Percentiles rank a stretch among this genome's conserved stretches.
These are phyloP conservation scores for Xylaria sp. DNA, from an alignment of 2,329 filamentous ascomycete genomes.

Conservation along the genomic window DNA sequence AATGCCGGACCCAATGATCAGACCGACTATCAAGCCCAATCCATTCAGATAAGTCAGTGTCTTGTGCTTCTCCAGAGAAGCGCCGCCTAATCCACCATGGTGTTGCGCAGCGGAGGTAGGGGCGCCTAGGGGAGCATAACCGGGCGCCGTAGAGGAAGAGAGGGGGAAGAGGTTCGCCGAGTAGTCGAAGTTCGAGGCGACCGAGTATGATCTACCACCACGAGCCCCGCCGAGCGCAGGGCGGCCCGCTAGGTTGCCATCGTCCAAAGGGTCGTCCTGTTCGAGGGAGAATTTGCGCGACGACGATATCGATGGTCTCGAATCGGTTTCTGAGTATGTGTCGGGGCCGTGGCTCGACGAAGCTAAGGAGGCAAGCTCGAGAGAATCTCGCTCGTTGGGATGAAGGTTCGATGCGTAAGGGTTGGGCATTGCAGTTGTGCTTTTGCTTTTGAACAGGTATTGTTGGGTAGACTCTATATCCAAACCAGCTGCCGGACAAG, in stretches of 20 bases:
- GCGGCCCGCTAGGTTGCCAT: slow-evolving; percentile 63
- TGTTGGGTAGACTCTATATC: slow-evolving; percentile 28
- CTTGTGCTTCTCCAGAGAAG: slow-evolving; percentile 93
- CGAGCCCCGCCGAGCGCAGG: slow-evolving; percentile 54
- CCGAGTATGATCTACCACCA: slow-evolving; percentile 81
- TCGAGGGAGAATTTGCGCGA: slow-evolving; percentile 91
- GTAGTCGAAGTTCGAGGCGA: slow-evolving; percentile 95
- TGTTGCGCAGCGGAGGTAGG: slow-evolving; percentile 67
- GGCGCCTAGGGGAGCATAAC: slow-evolving; percentile 87
- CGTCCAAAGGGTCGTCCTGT: slow-evolving; percentile 82
- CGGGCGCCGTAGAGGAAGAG: slow-evolving; percentile 77
- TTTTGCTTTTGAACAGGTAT: slow-evolving; percentile 9
- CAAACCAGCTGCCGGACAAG: slow-evolving; percentile 12
- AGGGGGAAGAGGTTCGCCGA: slow-evolving; percentile 92
- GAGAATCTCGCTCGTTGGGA: slow-evolving; percentile 79
- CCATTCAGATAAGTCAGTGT: slow-evolving; percentile 95
- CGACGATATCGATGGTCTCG: slow-evolving; percentile 88
- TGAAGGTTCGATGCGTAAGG: slow-evolving; percentile 59
- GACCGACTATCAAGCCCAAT: slow-evolving; percentile 85
- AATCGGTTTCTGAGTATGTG: slow-evolving; percentile 74
- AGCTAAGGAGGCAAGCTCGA: slow-evolving; percentile 94
- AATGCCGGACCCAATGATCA: slow-evolving; percentile 96
- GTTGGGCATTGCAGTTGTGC: slow-evolving; percentile 51
- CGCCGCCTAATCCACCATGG: slow-evolving; percentile 71
- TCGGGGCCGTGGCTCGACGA: slow-evolving; percentile 77